Conservation (phyloP, 768 basidiomycete species). For the Mrakia frigida region DNA sequence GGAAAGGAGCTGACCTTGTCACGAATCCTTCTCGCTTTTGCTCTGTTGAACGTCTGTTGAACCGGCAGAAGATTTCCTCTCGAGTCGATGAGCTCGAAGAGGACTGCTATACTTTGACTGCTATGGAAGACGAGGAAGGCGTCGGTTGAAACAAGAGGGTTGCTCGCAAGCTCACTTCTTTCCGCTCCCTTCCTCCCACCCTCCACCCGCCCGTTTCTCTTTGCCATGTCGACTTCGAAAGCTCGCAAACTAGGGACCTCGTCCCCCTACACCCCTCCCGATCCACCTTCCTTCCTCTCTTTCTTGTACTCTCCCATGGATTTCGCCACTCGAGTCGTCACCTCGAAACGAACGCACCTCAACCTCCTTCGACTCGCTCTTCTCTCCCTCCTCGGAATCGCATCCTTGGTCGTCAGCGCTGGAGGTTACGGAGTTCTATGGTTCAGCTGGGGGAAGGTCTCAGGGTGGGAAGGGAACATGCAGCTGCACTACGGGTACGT, state of each 20-base stretch:
- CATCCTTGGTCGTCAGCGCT: not conserved
- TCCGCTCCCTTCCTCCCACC: too few species aligned
- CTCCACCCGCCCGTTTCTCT: not conserved
- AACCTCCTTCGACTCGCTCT: constrained; percentile 11
- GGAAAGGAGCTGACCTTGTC: too few species aligned
- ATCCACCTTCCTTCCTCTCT: not conserved
- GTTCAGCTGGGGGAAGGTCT: constrained; percentile 26
- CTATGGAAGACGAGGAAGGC: too few species aligned
- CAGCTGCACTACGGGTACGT: constrained; percentile 21
- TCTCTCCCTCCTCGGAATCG: not conserved
- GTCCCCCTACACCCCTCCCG: not conserved
- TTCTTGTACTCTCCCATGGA: not conserved
- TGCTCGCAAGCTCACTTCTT: too few species aligned
- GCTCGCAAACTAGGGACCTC: not conserved
- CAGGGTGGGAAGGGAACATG: not conserved
- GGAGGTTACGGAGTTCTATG: constrained; percentile 15
- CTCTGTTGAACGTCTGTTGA: too few species aligned
- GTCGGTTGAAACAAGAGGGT: too few species aligned
- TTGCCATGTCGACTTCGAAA: not conserved
- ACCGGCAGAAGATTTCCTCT: too few species aligned
- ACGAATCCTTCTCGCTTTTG: too few species aligned
- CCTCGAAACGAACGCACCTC: constrained; percentile 12
- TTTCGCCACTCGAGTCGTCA: not conserved
- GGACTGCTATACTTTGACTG: too few species aligned
- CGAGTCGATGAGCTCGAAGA: too few species aligned